These are phyloP conservation scores for Bacterosira constricta DNA, from an alignment of 108 stramenopile genomes.

Conservation along the genomic window DNA sequence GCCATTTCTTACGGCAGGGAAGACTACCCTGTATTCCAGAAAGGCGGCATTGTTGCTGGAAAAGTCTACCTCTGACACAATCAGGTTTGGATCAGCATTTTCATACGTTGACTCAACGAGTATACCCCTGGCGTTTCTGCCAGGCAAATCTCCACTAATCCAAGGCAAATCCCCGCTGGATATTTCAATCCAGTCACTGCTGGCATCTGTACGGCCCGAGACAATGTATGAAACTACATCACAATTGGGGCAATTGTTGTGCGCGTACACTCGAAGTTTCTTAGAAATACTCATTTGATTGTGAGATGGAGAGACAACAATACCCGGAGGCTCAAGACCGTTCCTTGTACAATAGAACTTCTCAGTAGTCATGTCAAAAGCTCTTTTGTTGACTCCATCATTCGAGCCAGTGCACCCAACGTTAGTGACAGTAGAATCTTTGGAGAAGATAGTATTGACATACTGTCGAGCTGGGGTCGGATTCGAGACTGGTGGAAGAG, in stretches of 20 bases:
- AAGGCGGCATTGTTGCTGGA: slow-evolving; percentile 18
- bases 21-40: slow-evolving; percentile 22
- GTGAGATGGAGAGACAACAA: slow-evolving; percentile 8
- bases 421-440: neutral
- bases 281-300: slow-evolving; percentile 13
- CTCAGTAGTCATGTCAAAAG: slow-evolving; percentile 18
- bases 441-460: slow-evolving; percentile 1
- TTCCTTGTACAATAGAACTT: slow-evolving; percentile 23
- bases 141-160: neutral
- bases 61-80: slow-evolving; percentile 5
- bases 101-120: slow-evolving; percentile 24
- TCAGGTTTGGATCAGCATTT: slow-evolving; percentile 9
- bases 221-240: slow-evolving; percentile 28
- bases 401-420: slow-evolving; percentile 16
- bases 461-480: neutral
- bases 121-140: slow-evolving; percentile 13
- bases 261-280: slow-evolving; percentile 29
- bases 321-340: neutral
- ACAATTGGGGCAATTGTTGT: slow-evolving; percentile 28
- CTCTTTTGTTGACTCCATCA: neutral
- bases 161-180: slow-evolving; percentile 6
- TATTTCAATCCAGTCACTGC: slow-evolving; percentile 18
- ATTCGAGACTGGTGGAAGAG: neutral
- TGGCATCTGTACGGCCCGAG: slow-evolving; percentile 20
- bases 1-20: slow-evolving; percentile 1